Conservation (phyloP, 345 rosid genomes). For the Fremontodendron californicum region DNA sequence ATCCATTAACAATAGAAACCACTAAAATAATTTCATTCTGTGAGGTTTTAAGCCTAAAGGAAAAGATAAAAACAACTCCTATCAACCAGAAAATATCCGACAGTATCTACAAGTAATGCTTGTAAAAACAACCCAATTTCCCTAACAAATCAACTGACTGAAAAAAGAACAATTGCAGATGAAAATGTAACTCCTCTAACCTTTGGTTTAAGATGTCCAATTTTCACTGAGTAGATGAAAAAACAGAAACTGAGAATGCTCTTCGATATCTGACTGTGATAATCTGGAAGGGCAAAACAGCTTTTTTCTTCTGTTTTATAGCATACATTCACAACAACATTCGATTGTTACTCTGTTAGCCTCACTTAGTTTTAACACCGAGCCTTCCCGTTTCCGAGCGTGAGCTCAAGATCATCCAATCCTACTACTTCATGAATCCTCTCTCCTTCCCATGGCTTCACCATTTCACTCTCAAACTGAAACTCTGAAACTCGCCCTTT, state of each 20-base stretch:
- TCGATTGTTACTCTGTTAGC: neutral
- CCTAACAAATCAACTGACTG: conserved; percentile 13
- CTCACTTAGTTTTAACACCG: conserved; percentile 37
- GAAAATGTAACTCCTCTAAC: conserved; percentile 24
- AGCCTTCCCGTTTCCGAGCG: conserved; percentile 76
- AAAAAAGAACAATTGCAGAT: conserved; percentile 21
- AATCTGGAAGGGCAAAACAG: conserved; percentile 8
- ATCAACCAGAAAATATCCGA: conserved; percentile 22
- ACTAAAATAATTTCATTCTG: conserved; percentile 24
- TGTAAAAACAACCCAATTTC: conserved; percentile 17
- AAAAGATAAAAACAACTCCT: conserved; percentile 8
- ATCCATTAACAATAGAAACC: conserved; percentile 19
- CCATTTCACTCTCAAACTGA: conserved; percentile 71
- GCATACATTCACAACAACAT: conserved; percentile 16
- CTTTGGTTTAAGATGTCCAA: conserved; percentile 20
- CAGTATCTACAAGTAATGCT: conserved; percentile 55
- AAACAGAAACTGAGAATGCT: no score
- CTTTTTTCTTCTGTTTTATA: conserved; percentile 6
- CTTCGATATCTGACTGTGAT: conserved; percentile 13
- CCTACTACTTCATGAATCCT: conserved; percentile 82
- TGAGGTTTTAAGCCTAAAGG: conserved; percentile 17
- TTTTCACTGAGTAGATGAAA: no score
- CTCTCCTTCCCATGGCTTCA: conserved; percentile 99
- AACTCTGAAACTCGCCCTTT: conserved; percentile 65
- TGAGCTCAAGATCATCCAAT: conserved; percentile 93